Conservation (phyloP, 495 filamentous ascomycete genomes). For the Aspergillus panamensis region DNA sequence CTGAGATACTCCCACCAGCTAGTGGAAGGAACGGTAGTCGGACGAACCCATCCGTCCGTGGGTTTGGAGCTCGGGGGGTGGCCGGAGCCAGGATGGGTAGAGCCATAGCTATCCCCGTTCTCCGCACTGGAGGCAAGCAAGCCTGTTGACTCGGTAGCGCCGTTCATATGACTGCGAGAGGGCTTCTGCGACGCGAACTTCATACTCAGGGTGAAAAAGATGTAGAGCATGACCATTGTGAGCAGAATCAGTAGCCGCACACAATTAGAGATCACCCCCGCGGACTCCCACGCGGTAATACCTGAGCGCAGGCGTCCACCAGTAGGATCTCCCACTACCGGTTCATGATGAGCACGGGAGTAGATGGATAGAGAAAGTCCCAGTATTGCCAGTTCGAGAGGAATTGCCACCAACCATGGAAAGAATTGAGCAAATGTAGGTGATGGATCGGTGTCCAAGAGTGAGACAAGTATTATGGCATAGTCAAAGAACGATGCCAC, state of each 20-base stretch:
- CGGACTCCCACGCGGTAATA: conserved; percentile 63
- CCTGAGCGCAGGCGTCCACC: conserved; percentile 41
- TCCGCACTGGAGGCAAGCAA: conserved; percentile 41
- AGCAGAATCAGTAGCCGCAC: conserved; percentile 59
- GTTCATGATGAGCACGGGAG: conserved; percentile 55
- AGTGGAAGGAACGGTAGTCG: conserved; percentile 60
- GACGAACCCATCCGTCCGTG: conserved; percentile 58
- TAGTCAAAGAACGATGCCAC: conserved; percentile 75
- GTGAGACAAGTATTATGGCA: conserved; percentile 67
- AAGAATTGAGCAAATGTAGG: conserved; percentile 69
- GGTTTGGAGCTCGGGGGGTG: conserved; percentile 39
- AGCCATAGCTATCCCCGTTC: conserved; percentile 53
- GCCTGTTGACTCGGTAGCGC: conserved; percentile 53
- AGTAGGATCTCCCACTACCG: conserved; percentile 52
- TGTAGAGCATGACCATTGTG: conserved; percentile 57
- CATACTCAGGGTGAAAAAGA: conserved; percentile 45
- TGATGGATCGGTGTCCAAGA: conserved; percentile 72
- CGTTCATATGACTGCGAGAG: conserved; percentile 28
- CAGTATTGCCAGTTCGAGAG: conserved; percentile 67
- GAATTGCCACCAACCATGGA: conserved; percentile 65
- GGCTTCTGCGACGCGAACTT: conserved; percentile 28
- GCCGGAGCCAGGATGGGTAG: conserved; percentile 35
- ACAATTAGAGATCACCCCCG: conserved; percentile 56
- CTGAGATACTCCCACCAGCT: conserved; percentile 89
- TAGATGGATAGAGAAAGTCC: conserved; percentile 60